A percentile compares a stretch with the other conserved stretches of the same genome.
phyloP scores from a whole-genome alignment of 306 rosid genomes.

The Astragalus glycyphyllos region DNA sequence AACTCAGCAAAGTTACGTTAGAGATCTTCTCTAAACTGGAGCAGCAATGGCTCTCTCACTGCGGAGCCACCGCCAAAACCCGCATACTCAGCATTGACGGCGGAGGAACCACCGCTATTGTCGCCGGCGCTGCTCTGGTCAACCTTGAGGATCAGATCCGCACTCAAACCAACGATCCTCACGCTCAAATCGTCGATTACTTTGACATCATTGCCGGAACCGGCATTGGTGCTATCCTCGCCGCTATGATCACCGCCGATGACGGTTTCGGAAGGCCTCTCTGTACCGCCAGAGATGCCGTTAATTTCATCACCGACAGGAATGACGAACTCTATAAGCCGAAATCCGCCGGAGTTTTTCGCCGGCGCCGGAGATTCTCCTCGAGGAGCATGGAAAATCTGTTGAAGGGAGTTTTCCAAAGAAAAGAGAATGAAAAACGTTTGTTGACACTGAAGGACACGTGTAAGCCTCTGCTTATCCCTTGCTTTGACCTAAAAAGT shows the following conservation, averaged over 20 bases:
- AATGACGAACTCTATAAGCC: constrained; percentile 54
- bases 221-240: constrained; percentile 83
- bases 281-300: constrained; percentile 72
- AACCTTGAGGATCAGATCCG: constrained; percentile 99
- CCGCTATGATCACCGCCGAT: constrained; percentile 70
- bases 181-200: constrained; percentile 79
- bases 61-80: constrained; percentile 60
- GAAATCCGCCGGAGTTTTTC: constrained; percentile 44
- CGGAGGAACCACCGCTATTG: constrained; percentile 78
- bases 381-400: constrained; percentile 28
- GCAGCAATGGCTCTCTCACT: constrained; percentile 95
- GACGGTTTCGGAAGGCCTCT: constrained; percentile 86
- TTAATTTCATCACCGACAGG: constrained; percentile 40
- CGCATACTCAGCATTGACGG: constrained; percentile 96
- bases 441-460: constrained; percentile 80
- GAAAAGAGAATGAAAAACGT: constrained; percentile 56
- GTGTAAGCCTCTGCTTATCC: constrained; percentile 81
- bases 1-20: constrained; percentile 74
- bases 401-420: constrained; percentile 45
- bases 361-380: constrained; percentile 59
- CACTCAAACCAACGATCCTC: constrained; percentile 70
- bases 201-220: constrained; percentile 89
- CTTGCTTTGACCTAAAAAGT: constrained; percentile 89
- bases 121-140: constrained; percentile 72
- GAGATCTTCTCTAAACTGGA: constrained; percentile 96